A percentile compares a stretch with the other conserved stretches of the same genome.
Conservation (phyloP, 768 basidiomycete genomes). For the Leccinum uliginosum region DNA sequence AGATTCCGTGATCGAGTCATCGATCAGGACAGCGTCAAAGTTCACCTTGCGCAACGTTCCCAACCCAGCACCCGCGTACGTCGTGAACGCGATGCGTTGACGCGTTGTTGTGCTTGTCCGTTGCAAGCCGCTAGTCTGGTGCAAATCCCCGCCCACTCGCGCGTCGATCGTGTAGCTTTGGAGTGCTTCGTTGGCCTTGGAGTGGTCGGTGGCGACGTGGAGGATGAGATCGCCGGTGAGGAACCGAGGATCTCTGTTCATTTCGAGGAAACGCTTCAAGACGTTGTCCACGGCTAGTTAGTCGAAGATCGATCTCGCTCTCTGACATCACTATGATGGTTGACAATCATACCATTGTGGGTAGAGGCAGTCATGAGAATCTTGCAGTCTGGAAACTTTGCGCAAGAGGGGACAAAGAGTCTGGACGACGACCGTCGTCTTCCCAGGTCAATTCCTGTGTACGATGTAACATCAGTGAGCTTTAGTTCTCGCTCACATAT, state of each 20-base stretch:
- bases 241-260: conserved; percentile 42
- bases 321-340: background rate
- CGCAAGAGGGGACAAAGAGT: conserved; percentile 45
- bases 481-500: background rate
- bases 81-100: conserved; percentile 61
- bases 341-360: conserved; percentile 50
- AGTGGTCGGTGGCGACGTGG: conserved; percentile 63
- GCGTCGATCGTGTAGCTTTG: conserved; percentile 62
- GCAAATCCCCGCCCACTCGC: conserved; percentile 53
- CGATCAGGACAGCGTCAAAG: conserved; percentile 61
- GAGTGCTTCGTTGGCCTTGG: conserved; percentile 53
- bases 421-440: conserved; percentile 65
- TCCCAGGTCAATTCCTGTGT: conserved; percentile 62
- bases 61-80: conserved; percentile 60
- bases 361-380: conserved; percentile 72
- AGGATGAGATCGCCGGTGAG: conserved; percentile 55
- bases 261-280: conserved; percentile 52
- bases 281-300: conserved; percentile 66
- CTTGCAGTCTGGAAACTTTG: conserved; percentile 33
- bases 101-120: conserved; percentile 57
- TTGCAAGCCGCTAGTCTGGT: conserved; percentile 52
- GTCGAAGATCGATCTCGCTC: background rate
- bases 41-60: conserved; percentile 51
- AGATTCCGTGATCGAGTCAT: conserved; percentile 68
- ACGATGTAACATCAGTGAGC: background rate